Evolutionary conservation across 768 basidiomycete species (phyloP).

Genomic region (Coprinopsis strossmayeri): DNA sequence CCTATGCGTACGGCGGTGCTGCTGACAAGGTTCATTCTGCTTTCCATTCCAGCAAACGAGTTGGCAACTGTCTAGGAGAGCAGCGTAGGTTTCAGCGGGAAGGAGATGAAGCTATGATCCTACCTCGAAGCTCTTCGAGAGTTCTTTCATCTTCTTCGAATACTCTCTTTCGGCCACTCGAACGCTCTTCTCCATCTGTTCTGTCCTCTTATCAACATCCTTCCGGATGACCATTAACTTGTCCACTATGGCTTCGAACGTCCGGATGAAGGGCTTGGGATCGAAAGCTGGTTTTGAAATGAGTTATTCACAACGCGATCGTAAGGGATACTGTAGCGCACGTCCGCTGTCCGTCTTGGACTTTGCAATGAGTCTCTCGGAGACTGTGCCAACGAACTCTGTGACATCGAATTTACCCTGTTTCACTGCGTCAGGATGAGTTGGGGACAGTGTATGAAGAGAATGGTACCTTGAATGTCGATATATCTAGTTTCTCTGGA

Average conservation of each 20-base stretch:
- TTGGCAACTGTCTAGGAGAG: constrained; percentile 67
- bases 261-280: constrained; percentile 86
- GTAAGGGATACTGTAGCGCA: constrained; percentile 22
- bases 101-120: constrained; percentile 15
- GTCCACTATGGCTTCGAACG: constrained; percentile 90
- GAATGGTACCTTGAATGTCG: constrained; percentile 45
- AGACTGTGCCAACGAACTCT: constrained; percentile 79
- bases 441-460: background rate
- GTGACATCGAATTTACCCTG: constrained; percentile 90
- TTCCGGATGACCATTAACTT: constrained; percentile 79
- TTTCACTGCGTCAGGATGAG: constrained; percentile 5
- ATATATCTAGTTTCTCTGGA: constrained; percentile 45
- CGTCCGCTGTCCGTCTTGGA: constrained; percentile 83
- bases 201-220: constrained; percentile 85
- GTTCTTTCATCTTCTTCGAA: constrained; percentile 87
- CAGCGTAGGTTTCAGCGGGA: constrained; percentile 2
- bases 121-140: constrained; percentile 93
- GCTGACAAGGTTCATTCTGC: constrained; percentile 87
- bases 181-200: constrained; percentile 90
- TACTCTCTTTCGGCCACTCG: constrained; percentile 88
- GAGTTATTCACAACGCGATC: background rate
- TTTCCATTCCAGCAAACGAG: constrained; percentile 87
- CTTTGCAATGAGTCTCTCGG: constrained; percentile 81
- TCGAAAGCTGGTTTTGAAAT: constrained; percentile 68
- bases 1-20: constrained; percentile 93